Evolutionary conservation across 805 yeast species (phyloP).

Genomic region (Myxozyma kluyveri): DNA sequence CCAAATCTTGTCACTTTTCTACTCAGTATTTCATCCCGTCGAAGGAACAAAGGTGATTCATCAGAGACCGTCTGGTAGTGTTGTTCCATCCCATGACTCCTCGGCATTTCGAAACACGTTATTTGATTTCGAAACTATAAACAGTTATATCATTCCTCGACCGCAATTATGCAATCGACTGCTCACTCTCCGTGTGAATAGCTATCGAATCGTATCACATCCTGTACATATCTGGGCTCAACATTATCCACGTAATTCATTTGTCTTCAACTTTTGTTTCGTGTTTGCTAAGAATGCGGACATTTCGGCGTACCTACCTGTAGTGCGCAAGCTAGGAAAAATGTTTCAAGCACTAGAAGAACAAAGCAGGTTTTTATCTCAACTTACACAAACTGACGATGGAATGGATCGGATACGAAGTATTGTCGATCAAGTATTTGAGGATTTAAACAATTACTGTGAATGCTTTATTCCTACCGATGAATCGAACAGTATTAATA

Average conservation of each 20-base stretch:
- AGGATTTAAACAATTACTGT: conserved; percentile 90
- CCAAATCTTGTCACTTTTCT: conserved; percentile 85
- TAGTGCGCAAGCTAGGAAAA: conserved; percentile 76
- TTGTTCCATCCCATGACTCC: conserved; percentile 28
- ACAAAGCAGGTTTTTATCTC: conserved; percentile 72
- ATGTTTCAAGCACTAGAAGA: conserved; percentile 88
- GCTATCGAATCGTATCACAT: conserved; percentile 73
- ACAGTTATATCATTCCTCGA: conserved; percentile 90
- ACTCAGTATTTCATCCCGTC: conserved; percentile 90
- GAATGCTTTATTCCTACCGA: conserved; percentile 95
- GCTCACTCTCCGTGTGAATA: conserved; percentile 67
- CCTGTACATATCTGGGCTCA: conserved; percentile 79
- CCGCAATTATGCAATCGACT: conserved; percentile 83
- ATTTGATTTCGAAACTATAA: conserved; percentile 79
- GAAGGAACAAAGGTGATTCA: conserved; percentile 90
- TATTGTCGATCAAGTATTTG: conserved; percentile 83
- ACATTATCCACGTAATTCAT: conserved; percentile 83
- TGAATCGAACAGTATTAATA: conserved; percentile 82
- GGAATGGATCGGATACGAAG: conserved; percentile 50
- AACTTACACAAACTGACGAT: background rate
- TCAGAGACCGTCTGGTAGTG: conserved; percentile 82
- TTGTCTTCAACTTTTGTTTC: conserved; percentile 89
- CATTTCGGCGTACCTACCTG: conserved; percentile 80
- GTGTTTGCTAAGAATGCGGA: conserved; percentile 82
- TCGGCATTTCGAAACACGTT: conserved; percentile 40